Base-by-base conservation (phyloP, 345 rosid genomes). In the Rhodamnia argentea region DNA sequence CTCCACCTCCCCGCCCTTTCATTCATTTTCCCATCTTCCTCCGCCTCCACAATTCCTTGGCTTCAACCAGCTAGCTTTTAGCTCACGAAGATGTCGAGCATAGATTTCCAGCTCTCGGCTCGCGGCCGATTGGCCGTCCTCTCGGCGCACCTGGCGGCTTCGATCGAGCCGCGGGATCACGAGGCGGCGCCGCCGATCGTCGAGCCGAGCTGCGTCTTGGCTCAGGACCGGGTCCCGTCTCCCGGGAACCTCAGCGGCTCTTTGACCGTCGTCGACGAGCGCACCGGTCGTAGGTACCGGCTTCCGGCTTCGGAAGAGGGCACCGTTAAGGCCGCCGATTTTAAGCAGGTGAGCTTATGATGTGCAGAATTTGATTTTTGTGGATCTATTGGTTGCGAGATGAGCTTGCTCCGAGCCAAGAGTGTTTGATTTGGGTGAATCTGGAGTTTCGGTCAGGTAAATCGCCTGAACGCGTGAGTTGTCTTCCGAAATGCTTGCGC, bases 271-370 rank as follows among this genome's bases (percentile, higher is more conserved):
- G 86, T 94, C 83, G 99, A 97, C 89, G 99, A 97, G 53, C 92
- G 97, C 37, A 94, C 94, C 11, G 97, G 96, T 0, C 92, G 94
- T 84, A 94, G 88, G 52, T 94, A 97, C 85, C 91, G 90, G 89
- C 55, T 96, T 37, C 91, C 89, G 32, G 92, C 95, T 7, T 91
- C 98, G 54, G 86, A 90, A 7, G 90, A 94, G 64, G 99, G 97
- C 89, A 92, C 99, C 52, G 88, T 95, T 32, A 97, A 91, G 92
- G 94, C 99, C 84, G 78, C 94, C 85, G 98, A 97, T 90, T 88
- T 97, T 56, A 97, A 95, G 88, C 94, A 94, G 98, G 99, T 96
- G 29, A 70, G 81, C 81, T 70, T 24, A 2, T 27, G 58, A 27
- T 40, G 82, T 6, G 64, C 52, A 18, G 7, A 22, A 10, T 42